Percentiles rank a stretch among this genome's conserved stretches.
These are phyloP conservation scores for Kodamaea ohmeri DNA, from an alignment of 1,139 yeast species.

Conservation along the genomic window DNA sequence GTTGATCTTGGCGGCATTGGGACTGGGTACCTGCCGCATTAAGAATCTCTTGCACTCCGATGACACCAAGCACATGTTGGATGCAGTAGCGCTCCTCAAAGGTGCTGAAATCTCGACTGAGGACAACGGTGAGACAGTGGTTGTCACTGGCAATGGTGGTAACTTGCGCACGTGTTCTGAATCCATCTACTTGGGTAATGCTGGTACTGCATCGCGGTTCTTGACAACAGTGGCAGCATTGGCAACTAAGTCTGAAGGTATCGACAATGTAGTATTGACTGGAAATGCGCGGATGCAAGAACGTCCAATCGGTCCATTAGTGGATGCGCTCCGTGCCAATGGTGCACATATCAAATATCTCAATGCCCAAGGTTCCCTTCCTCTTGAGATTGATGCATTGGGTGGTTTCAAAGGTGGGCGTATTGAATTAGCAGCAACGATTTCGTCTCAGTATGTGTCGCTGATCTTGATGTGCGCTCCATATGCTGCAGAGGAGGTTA, in stretches of 20 bases:
- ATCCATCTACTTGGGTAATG: slow-evolving; percentile 87
- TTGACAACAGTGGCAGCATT: slow-evolving; percentile 87
- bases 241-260: slow-evolving; percentile 35
- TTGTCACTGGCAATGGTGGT: slow-evolving; percentile 88
- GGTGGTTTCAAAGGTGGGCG: slow-evolving; percentile 82
- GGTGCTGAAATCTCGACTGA: slow-evolving; percentile 83
- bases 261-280: slow-evolving; percentile 56
- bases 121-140: slow-evolving; percentile 85
- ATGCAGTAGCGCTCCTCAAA: slow-evolving; percentile 72
- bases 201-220: slow-evolving; percentile 97
- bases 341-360: slow-evolving; percentile 74
- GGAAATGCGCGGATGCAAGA: slow-evolving; percentile 98
- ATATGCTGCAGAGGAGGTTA: slow-evolving; percentile 84
- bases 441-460: slow-evolving; percentile 96
- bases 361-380: slow-evolving; percentile 80
- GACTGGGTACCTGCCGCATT: slow-evolving; percentile 78
- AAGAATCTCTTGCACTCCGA: slow-evolving; percentile 89
- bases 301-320: slow-evolving; percentile 95
- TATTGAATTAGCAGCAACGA: slow-evolving; percentile 91
- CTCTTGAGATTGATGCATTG: slow-evolving; percentile 70
- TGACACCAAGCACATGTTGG: slow-evolving; percentile 92
- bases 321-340: slow-evolving; percentile 79
- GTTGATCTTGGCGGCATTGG: slow-evolving; percentile 85
- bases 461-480: slow-evolving; percentile 98
- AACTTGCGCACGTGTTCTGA: slow-evolving; percentile 54